Evolutionary conservation across 441 rosid genomes (phyloP).

Genomic region (Corymbia calophylla): DNA sequence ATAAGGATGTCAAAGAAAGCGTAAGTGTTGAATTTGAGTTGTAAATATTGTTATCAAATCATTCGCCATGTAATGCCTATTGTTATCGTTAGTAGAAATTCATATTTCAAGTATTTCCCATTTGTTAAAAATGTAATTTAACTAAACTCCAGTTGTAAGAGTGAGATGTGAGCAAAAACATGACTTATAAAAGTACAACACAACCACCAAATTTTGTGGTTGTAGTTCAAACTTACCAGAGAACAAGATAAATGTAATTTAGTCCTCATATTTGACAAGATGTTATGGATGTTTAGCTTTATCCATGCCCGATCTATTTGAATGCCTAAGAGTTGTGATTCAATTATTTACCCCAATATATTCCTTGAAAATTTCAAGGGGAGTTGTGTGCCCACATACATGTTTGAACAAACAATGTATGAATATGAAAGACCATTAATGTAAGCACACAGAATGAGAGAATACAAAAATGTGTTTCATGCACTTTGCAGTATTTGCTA

Average conservation of each 20-base stretch:
- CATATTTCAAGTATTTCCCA: too few species aligned
- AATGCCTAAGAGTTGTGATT: neutral
- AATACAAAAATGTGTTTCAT: too few species aligned
- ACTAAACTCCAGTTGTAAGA: too few species aligned
- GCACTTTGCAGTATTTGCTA: too few species aligned
- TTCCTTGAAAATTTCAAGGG: neutral
- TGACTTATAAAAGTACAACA: neutral
- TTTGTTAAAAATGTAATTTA: too few species aligned
- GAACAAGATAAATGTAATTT: neutral
- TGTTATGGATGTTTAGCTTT: rapidly evolving
- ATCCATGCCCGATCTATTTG: rapidly evolving
- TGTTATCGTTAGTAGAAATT: too few species aligned
- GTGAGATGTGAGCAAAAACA: too few species aligned
- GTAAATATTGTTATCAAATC: too few species aligned
- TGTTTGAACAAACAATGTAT: neutral
- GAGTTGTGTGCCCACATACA: rapidly evolving
- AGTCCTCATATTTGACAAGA: neutral
- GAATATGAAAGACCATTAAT: neutral
- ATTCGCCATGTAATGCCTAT: too few species aligned
- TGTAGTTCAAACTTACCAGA: rapidly evolving
- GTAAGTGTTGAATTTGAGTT: too few species aligned
- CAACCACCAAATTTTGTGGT: neutral
- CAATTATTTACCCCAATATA: neutral
- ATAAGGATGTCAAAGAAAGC: too few species aligned
- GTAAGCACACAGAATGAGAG: neutral